Conservation (phyloP, 306 rosid genomes). For the Benincasa hispida region DNA sequence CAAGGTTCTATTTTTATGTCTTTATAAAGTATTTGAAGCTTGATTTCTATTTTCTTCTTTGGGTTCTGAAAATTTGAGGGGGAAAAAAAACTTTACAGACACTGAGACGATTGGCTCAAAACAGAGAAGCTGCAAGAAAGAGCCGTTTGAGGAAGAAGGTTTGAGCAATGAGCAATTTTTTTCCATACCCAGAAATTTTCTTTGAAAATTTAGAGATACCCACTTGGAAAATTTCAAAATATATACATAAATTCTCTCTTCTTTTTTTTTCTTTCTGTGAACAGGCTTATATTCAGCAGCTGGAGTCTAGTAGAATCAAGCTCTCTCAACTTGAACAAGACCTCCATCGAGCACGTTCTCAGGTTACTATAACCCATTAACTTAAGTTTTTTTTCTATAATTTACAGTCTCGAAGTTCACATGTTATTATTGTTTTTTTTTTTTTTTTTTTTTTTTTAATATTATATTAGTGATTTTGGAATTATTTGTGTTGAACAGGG, state of each 20-base stretch:
- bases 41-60: background rate
- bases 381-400: background rate
- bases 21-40: background rate
- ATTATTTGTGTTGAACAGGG: conserved; percentile 32
- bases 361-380: conserved; percentile 23
- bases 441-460: too few relatives aligned
- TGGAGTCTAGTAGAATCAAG: conserved; percentile 77
- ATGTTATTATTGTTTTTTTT: background rate
- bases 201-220: background rate
- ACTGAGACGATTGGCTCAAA: conserved; percentile 88
- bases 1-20: conserved; percentile 34
- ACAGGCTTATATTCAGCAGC: conserved; percentile 91
- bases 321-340: conserved; percentile 79
- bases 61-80: background rate
- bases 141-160: conserved; percentile 95
- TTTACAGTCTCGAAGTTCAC: too few relatives aligned
- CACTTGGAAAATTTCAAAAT: background rate
- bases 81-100: conserved; percentile 31
- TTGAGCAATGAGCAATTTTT: background rate
- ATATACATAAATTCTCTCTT: background rate
- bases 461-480: background rate
- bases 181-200: background rate
- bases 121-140: conserved; percentile 94
- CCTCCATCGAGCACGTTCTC: conserved; percentile 81
- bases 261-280: background rate